Base-by-base conservation (phyloP, 257 asterid genomes). In the Solanum acaule region DNA sequence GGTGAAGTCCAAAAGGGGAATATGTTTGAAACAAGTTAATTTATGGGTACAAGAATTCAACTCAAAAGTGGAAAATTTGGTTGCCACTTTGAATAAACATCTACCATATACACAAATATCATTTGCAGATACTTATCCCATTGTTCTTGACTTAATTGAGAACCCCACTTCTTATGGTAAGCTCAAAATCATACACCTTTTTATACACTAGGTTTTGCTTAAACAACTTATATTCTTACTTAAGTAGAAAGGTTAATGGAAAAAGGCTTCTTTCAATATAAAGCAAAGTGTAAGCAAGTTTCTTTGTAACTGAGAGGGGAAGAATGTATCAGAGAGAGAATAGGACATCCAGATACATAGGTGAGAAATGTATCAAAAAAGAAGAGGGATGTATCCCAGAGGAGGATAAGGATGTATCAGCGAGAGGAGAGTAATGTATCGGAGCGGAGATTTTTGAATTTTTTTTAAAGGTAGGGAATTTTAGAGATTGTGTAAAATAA, bases 21-120 rank as follows among this genome's bases (percentile, higher is more conserved):
- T 88, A 78, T 94, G 98, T 94, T 88, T 94, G 35, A 87, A 38
- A 59, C 98, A 94, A 91, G 98, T 95, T 73, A 95, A 95, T 83
- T 15, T 72, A 40, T 94, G 95, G 95, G 94, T 91, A 52, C 93
- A 93, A 52, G 91, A 91, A 87, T 95, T 95, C 91, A 95, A 95
- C 93, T 90, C 94, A 61, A 91, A 89, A 89, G 98, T 93, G 7
- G 49, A 88, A 34, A 88, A 91, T 18, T 85, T 95, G 20, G 61
- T 92, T 9, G 18, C 78, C 20, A 90, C 52, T 61, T 90, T 95
- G 6, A 95, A 94, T 76, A 87, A 89, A 37, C 95, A 95, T 56
- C 95, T 94, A 83, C 94, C 95, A 27, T 89, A 91, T 13, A 92
- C 96, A n/a, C 90, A 93, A 61, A 37, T 96, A 6, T 81, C 90